These are phyloP conservation scores for Magnolia kwangsiensis DNA, from an alignment of 164 flowering plant species.

Conservation along the genomic window DNA sequence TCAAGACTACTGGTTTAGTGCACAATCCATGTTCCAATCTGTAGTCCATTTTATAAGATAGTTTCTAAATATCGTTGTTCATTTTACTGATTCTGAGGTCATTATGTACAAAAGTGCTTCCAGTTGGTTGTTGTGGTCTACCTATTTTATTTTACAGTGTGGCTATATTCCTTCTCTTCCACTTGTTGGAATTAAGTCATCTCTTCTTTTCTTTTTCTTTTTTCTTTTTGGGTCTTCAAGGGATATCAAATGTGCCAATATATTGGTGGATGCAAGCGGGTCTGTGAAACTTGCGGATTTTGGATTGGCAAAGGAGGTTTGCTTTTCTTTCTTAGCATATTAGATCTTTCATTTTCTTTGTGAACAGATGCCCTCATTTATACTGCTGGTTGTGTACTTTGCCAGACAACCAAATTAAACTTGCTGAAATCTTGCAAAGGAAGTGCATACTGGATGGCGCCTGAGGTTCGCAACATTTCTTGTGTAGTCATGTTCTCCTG, in stretches of 20 bases:
- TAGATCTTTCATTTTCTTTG: background rate
- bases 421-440: conserved; percentile 91
- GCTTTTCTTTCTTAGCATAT: conserved; percentile 1
- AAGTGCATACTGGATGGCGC: conserved; percentile 98
- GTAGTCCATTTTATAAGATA: background rate
- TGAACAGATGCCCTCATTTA: conserved; percentile 1
- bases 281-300: conserved; percentile 96
- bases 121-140: background rate
- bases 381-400: conserved; percentile 6
- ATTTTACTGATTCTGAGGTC: background rate
- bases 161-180: background rate
- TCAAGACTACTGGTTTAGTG: too few species aligned
- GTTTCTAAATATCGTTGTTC: background rate
- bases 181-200: background rate
- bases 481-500: background rate
- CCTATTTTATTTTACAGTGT: background rate
- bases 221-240: conserved; percentile 28
- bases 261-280: conserved; percentile 81
- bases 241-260: conserved; percentile 97
- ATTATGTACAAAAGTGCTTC: background rate
- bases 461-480: conserved; percentile 67
- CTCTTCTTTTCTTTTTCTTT: background rate
- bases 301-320: conserved; percentile 93
- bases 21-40: background rate
- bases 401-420: conserved; percentile 73